These are phyloP conservation scores for Phytophthora cactorum DNA, from an alignment of 352 stramenopile species.

Conservation along the genomic window DNA sequence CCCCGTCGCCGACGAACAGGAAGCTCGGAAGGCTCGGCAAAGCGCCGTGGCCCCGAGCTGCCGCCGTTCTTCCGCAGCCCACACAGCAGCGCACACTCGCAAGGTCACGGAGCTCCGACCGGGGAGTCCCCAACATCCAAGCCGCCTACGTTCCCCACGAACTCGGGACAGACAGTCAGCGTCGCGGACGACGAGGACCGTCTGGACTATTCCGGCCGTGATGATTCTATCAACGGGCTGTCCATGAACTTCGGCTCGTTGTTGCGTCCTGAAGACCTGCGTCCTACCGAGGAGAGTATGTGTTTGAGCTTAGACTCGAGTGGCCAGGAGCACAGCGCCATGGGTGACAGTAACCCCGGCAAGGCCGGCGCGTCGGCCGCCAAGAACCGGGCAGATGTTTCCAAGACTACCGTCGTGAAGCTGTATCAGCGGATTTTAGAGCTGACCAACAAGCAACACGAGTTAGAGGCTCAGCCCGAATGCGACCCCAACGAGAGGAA, in stretches of 20 bases:
- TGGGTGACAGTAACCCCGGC: constrained; percentile 21
- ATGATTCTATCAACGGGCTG: constrained; percentile 37
- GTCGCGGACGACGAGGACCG: constrained; percentile 48
- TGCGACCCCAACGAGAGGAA: constrained; percentile 44
- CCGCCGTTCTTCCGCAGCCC: constrained; percentile 35
- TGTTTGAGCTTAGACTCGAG: constrained; percentile 47
- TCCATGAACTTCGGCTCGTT: constrained; percentile 46
- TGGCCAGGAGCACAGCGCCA: constrained; percentile 33
- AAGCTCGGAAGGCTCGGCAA: constrained; percentile 21
- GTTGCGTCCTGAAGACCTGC: constrained; percentile 45
- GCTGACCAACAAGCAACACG: constrained; percentile 64
- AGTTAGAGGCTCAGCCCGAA: constrained; percentile 50
- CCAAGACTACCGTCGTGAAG: constrained; percentile 57
- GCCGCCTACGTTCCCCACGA: constrained; percentile 21
- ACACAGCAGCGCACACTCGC: constrained; percentile 16
- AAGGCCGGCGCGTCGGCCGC: constrained; percentile 13
- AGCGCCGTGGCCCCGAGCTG: constrained; percentile 14
- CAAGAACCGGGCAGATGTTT: constrained; percentile 24
- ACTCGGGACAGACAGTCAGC: constrained; percentile 37
- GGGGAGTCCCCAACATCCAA: constrained; percentile 16
- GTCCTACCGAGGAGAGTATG: constrained; percentile 47
- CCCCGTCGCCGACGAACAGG: constrained; percentile 13
- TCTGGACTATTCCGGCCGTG: constrained; percentile 32
- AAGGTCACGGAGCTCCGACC: constrained; percentile 11
- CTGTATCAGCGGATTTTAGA: constrained; percentile 73